Evolutionary conservation across 2,329 filamentous ascomycete species (phyloP).

Genomic region (Sarocladiaceae sp.): DNA sequence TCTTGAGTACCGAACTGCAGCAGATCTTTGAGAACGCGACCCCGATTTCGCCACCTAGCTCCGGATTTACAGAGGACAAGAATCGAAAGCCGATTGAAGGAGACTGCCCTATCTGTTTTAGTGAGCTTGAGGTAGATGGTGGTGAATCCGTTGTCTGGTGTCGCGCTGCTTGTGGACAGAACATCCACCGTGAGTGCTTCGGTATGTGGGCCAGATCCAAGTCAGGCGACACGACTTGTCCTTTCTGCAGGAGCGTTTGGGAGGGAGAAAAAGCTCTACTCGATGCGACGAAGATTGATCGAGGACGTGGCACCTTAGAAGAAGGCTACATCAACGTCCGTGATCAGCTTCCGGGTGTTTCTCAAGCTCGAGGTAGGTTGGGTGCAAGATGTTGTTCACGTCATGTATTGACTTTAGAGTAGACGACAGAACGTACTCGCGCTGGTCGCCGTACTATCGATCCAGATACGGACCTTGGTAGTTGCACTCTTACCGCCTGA

Average conservation of each 20-base stretch:
- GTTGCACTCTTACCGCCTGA: too few species aligned
- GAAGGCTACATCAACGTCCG: constrained; percentile 60
- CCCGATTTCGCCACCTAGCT: constrained; percentile 25
- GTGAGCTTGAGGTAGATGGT: constrained; percentile 30
- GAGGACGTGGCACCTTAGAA: constrained; percentile 19
- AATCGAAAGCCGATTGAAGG: constrained; percentile 44
- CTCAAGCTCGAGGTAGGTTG: constrained; percentile 39
- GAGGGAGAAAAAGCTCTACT: constrained; percentile 36
- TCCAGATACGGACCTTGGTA: too few species aligned
- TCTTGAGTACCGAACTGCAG: constrained; percentile 51
- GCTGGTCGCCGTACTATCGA: neutral
- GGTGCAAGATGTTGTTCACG: neutral
- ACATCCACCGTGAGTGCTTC: constrained; percentile 49
- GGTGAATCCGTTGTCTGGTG: constrained; percentile 42
- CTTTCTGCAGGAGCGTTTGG: constrained; percentile 55
- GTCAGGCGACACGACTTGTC: constrained; percentile 45
- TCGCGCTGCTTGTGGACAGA: constrained; percentile 45
- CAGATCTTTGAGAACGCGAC: constrained; percentile 52
- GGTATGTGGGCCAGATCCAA: constrained; percentile 47
- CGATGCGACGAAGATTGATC: constrained; percentile 35
- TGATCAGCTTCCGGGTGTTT: constrained; percentile 50
- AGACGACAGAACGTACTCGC: neutral
- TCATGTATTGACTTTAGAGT: neutral
- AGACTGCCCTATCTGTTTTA: constrained; percentile 53
- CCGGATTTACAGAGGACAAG: constrained; percentile 15